Percentiles rank a stretch among this genome's conserved stretches.
phyloP scores from a whole-genome alignment of 78 protist species.

The Protostelium mycophagum region DNA sequence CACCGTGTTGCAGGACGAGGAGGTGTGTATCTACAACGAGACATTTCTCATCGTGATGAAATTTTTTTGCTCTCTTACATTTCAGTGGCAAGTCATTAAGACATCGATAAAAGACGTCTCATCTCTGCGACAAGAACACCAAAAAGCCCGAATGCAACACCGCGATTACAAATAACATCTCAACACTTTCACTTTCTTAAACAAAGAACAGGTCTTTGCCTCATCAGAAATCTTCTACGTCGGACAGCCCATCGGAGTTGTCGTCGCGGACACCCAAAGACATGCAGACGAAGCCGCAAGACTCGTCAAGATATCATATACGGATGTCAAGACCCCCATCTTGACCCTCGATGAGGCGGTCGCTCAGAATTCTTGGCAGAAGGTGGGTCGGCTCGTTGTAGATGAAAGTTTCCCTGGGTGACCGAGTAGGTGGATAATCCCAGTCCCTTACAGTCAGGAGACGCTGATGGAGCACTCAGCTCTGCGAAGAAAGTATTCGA shows the following conservation, averaged over 20 bases:
- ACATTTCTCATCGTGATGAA: no score
- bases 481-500: slow-evolving; percentile 32
- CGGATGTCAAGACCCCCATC: slow-evolving; percentile 39
- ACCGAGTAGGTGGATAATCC: no score
- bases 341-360: slow-evolving; percentile 86
- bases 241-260: slow-evolving; percentile 80
- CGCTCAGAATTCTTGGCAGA: slow-evolving; percentile 17
- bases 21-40: slow-evolving; percentile 5
- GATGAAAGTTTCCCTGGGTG: no score
- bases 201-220: slow-evolving; percentile 26
- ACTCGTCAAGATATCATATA: slow-evolving; percentile 74
- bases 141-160: neutral
- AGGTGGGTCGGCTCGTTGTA: neutral
- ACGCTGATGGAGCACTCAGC: slow-evolving; percentile 38
- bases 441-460: slow-evolving; percentile 63
- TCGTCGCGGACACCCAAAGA: slow-evolving; percentile 68
- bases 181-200: no score
- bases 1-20: slow-evolving; percentile 73
- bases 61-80: no score
- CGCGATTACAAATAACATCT: no score
- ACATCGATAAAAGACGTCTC: no score
- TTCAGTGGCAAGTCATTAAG: no score
- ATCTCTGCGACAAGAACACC: no score
- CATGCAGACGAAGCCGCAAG: slow-evolving; percentile 67
- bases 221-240: slow-evolving; percentile 18